Conservation (phyloP, 2,329 filamentous ascomycete species). For the Calonectria fujianensis region DNA sequence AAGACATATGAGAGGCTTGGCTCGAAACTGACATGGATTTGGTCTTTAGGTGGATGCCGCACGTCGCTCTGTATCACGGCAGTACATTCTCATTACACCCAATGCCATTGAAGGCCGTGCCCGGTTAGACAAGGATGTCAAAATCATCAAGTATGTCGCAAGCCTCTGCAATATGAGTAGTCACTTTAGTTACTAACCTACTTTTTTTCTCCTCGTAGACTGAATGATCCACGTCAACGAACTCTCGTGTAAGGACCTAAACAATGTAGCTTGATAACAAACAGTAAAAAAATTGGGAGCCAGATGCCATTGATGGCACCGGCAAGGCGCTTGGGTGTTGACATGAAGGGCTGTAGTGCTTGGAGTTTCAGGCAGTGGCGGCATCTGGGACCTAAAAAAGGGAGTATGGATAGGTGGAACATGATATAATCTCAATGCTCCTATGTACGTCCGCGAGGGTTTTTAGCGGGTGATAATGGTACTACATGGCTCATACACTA, state of each 20-base stretch:
- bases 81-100: constrained; percentile 97
- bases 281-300: constrained; percentile 38
- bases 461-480: constrained; percentile 41
- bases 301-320: constrained; percentile 32
- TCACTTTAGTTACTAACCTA: neutral
- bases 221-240: constrained; percentile 76
- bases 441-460: constrained; percentile 33
- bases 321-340: constrained; percentile 38
- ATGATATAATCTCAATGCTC: constrained; percentile 36
- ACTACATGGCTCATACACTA: constrained; percentile 54
- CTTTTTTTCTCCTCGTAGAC: constrained; percentile 58
- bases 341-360: constrained; percentile 26
- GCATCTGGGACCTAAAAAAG: constrained; percentile 28
- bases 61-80: constrained; percentile 88
- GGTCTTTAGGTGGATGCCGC: constrained; percentile 83
- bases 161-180: neutral
- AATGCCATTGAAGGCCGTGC: constrained; percentile 83
- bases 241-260: constrained; percentile 60
- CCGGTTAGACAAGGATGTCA: constrained; percentile 80
- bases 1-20: constrained; percentile 1
- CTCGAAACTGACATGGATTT: constrained; percentile 24
- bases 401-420: constrained; percentile 2
- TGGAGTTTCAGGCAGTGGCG: constrained; percentile 46
- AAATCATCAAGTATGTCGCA: constrained; percentile 79
- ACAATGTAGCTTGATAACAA: constrained; percentile 18